Evolutionary conservation across 2,329 filamentous ascomycete species (phyloP), one percentile per base, ranked within the genome.

Genomic region (Chaetomium sp.): DNA sequence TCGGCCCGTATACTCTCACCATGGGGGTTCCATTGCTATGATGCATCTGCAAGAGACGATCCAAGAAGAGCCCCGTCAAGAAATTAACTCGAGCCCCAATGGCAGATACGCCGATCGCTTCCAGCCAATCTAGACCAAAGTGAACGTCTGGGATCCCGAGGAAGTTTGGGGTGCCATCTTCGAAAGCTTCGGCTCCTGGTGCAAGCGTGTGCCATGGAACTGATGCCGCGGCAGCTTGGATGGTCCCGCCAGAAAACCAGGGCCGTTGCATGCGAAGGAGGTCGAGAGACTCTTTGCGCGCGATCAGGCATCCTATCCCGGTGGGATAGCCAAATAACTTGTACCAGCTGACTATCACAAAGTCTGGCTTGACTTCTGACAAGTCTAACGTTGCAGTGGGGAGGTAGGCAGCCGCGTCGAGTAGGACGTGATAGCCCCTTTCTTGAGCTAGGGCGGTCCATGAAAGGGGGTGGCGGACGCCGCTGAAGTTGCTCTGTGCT

Each of bases 401-500:
- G 1, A 75, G 58, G 55, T 70, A 74, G 0, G 72, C 72, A 0
- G 72, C 72, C 0, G 70, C 70, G 53, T 74, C 72, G 3, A 74
- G 66, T 6, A 74, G 63, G 2, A 75, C 72, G 52, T 74, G 70
- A 52, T 71, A 75, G 27, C 72, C 71, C 7, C 62, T 61, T 4
- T 61, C 52, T 58, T 74, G 72, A 2, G 72, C 72, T 12, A 66
- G 54, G 1, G 50, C 42, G 0, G 73, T 59, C 71, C 71, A 74
- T 0, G 62, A 61, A 0, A 76, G 64, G 11, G 73, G 71, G 45
- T 76, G 73, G 0, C 70, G 69, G 3, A 74, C 72, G 36, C 74
- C 74, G 49, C 65, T 71, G 54, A 76, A 75, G 59, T 77, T 77
- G 58, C 71, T 74, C 61, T 76, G 74, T 0, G 73, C 74, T 3